These are phyloP conservation scores for Penicillium thymicola DNA, from an alignment of 2,329 filamentous ascomycete species.

Conservation along the genomic window DNA sequence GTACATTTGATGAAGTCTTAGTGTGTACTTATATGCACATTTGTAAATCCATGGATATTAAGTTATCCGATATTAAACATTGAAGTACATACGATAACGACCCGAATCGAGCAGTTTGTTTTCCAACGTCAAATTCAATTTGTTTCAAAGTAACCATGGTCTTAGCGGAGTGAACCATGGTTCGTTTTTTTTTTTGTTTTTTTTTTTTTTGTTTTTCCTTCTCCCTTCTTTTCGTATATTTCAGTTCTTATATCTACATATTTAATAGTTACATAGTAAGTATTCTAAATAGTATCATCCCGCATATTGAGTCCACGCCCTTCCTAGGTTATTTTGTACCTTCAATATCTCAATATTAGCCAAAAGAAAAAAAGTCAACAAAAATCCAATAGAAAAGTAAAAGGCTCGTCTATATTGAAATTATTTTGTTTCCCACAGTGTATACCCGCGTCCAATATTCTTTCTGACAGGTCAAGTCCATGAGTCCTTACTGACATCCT, in stretches of 20 bases:
- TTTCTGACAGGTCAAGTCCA: slow-evolving; percentile 10
- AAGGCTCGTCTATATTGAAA: slow-evolving; percentile 9
- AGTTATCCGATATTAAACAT: no score
- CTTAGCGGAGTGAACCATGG: not conserved
- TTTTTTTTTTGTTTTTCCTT: not conserved
- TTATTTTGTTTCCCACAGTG: slow-evolving; percentile 1
- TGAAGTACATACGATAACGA: not conserved
- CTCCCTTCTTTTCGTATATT: no score
- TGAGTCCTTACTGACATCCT: not conserved
- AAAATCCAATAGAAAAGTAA: not conserved
- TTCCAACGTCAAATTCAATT: not conserved
- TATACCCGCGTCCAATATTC: not conserved
- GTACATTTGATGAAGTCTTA: not conserved
- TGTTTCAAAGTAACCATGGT: not conserved
- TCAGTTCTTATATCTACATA: not conserved
- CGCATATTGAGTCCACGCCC: no score
- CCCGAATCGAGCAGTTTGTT: not conserved
- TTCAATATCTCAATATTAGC: no score
- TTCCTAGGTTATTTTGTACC: no score
- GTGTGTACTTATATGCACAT: not conserved
- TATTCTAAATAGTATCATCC: not conserved
- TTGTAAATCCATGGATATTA: no score
- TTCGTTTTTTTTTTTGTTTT: not conserved
- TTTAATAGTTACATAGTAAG: no score
- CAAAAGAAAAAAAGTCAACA: no score